These are phyloP conservation scores for Pulicaria dysenterica DNA, from an alignment of 129 eudicot genomes.

Conservation along the genomic window DNA sequence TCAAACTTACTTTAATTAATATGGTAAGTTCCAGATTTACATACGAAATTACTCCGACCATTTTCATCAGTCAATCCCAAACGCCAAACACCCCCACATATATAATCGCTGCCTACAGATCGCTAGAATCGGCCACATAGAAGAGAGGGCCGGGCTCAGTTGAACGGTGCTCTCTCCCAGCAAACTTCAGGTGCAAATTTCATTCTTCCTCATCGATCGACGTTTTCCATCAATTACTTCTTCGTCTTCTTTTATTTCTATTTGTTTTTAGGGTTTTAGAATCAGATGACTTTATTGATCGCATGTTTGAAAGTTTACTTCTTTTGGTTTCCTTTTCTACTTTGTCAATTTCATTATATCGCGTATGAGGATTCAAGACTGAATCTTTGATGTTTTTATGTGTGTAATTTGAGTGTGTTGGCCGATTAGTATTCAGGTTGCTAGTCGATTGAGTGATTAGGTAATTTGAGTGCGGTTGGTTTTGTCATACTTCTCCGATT, in stretches of 20 bases:
- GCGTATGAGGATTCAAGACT: conserved; percentile 5
- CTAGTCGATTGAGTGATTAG: conserved; percentile 11
- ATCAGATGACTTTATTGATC: conserved; percentile 24
- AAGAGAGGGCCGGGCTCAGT: conserved; percentile 35
- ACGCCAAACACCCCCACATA: neutral
- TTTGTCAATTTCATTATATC: conserved; percentile 18
- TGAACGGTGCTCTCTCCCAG: conserved; percentile 33
- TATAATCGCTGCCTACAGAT: conserved; percentile 24
- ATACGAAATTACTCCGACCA: too few relatives aligned
- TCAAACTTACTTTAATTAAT: too few relatives aligned
- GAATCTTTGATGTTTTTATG: neutral
- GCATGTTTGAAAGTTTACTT: conserved; percentile 23
- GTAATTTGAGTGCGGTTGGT: neutral
- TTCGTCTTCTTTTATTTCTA: conserved; percentile 6
- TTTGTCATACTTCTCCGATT: neutral
- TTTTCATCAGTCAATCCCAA: too few relatives aligned
- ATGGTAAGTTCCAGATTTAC: too few relatives aligned
- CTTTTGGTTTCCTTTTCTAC: neutral
- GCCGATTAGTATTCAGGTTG: neutral
- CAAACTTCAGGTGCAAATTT: conserved; percentile 3
- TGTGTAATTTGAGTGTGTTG: conserved; percentile 6
- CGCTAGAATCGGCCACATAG: conserved; percentile 25
- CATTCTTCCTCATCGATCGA: conserved; percentile 3
- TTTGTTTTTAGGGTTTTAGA: conserved; percentile 42
- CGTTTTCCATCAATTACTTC: neutral